phyloP scores from a whole-genome alignment of 179 eudicot genomes.

The Pouteria campechiana region DNA sequence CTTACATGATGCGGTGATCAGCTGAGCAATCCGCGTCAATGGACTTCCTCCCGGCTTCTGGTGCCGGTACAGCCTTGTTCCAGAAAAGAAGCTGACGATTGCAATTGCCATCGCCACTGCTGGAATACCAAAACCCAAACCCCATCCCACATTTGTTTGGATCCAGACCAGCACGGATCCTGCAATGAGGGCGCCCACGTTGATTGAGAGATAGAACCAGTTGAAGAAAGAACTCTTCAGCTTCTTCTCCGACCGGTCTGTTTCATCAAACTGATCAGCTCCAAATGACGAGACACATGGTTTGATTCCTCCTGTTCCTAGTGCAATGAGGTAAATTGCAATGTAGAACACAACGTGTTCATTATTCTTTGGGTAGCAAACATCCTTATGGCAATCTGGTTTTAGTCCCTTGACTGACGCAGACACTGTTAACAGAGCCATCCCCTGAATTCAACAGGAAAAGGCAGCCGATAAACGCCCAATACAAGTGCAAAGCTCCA shows the following conservation, averaged over 20 bases:
- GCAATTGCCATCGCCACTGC: slow-evolving; percentile 65
- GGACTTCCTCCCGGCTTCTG: slow-evolving; percentile 67
- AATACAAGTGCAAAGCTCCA: background rate
- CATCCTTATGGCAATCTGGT: slow-evolving; percentile 23
- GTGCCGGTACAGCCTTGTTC: slow-evolving; percentile 35
- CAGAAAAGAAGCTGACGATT: slow-evolving; percentile 45
- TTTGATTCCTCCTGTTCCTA: slow-evolving; percentile 58
- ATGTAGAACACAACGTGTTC: slow-evolving; percentile 16
- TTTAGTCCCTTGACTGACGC: slow-evolving; percentile 40
- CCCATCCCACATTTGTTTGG: slow-evolving; percentile 63
- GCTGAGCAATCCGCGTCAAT: slow-evolving; percentile 41
- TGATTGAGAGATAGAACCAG: slow-evolving; percentile 61
- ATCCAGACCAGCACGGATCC: slow-evolving; percentile 45
- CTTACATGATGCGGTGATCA: slow-evolving; percentile 34
- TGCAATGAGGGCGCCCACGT: slow-evolving; percentile 64
- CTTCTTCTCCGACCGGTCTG: slow-evolving; percentile 31
- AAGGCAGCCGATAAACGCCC: background rate
- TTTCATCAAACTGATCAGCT: slow-evolving; percentile 55
- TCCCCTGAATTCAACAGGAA: slow-evolving; percentile 27
- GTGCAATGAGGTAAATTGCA: slow-evolving; percentile 48
- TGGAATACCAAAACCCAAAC: slow-evolving; percentile 66
- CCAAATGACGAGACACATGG: slow-evolving; percentile 63
- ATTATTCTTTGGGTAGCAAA: slow-evolving; percentile 18
- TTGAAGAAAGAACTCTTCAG: slow-evolving; percentile 57
- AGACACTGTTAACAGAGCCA: slow-evolving; percentile 42